Evolutionary conservation across 2,329 filamentous ascomycete species (phyloP), one percentile per base, ranked within the genome.

Genomic region (Hirsutella rhossiliensis): DNA sequence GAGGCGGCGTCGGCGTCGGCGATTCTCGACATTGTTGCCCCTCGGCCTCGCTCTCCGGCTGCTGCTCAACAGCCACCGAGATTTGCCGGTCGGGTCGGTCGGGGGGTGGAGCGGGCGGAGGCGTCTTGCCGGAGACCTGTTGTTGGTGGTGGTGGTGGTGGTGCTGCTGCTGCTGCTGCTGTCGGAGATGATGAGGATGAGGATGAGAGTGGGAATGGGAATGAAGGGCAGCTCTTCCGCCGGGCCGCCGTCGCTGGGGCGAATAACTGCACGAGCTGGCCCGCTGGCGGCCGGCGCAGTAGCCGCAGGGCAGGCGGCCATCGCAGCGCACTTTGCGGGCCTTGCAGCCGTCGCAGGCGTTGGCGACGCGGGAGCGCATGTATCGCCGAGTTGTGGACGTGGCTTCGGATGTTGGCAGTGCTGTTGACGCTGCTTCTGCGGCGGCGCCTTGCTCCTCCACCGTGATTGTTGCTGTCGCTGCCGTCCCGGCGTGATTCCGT

Each of bases 311-410:
- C n/a, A 63, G 51, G n/a, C 63, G 63, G 2, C 73, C 73, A 48
- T 75, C 72, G 54, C 73, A 76, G 56, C 73, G 75, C 36, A 75
- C 69, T 62, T 75, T 76, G 44, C 71, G 66, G 11, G 66, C 62
- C 51, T 76, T 76, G 61, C 72, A 76, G 3, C 65, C 64, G 48
- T 75, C 71, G 55, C 73, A 76, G 38, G 73, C 73, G 48, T 74
- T 74, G 45, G 69, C 62, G 38, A 74, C 67, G 47, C 72, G 71
- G 44, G 57, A 63, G 9, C 42, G 42, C 23, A 43, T 19, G 29
- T 39, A 43, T 2, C 31, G 31, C 12, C 13, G 13, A 17, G 31
- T 17, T 11, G 13, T 13, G 31, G 29, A 32, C 19, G 30, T 17
- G 30, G 40, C 28, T 32, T 44, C 62, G 63, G 47, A 65, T 57